Conservation (phyloP, 768 basidiomycete species). For the Hygrocybe coccinea region DNA sequence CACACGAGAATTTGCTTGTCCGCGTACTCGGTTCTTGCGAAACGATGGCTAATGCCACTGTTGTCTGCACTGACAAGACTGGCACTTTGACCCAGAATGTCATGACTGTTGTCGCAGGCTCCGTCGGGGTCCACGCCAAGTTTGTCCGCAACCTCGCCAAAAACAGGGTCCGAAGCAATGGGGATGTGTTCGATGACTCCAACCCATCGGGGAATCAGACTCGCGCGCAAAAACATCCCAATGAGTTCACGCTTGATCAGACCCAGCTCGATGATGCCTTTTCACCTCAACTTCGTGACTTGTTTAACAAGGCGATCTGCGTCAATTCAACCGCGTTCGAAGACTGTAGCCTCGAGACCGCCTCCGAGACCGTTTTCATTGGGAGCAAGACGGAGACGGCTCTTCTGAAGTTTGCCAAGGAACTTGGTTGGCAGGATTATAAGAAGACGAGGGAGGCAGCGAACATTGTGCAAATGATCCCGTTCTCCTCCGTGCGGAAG, state of each 20-base stretch:
- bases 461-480: conserved; percentile 62
- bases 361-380: conserved; percentile 37
- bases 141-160: conserved; percentile 68
- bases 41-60: conserved; percentile 97
- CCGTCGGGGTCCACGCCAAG: conserved; percentile 89
- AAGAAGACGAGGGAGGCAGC: conserved; percentile 42
- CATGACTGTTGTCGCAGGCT: conserved; percentile 92
- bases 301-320: conserved; percentile 12
- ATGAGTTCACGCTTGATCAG: conserved; percentile 85
- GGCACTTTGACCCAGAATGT: conserved; percentile 83
- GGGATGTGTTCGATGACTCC: too few species aligned
- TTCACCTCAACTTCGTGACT: conserved; percentile 27
- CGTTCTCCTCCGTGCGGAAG: conserved; percentile 75
- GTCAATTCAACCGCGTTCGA: conserved; percentile 57
- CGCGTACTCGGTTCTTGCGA: conserved; percentile 96
- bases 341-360: conserved; percentile 46
- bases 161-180: conserved; percentile 7
- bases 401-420: conserved; percentile 59
- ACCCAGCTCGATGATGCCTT: conserved; percentile 60
- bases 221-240: conserved; percentile 38
- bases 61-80: conserved; percentile 94
- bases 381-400: conserved; percentile 80
- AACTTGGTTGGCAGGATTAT: conserved; percentile 62
- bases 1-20: conserved; percentile 87
- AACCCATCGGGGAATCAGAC: too few species aligned